Evolutionary conservation across 176 grass and related monocot species (phyloP).

Genomic region (Triticum monococcum): DNA sequence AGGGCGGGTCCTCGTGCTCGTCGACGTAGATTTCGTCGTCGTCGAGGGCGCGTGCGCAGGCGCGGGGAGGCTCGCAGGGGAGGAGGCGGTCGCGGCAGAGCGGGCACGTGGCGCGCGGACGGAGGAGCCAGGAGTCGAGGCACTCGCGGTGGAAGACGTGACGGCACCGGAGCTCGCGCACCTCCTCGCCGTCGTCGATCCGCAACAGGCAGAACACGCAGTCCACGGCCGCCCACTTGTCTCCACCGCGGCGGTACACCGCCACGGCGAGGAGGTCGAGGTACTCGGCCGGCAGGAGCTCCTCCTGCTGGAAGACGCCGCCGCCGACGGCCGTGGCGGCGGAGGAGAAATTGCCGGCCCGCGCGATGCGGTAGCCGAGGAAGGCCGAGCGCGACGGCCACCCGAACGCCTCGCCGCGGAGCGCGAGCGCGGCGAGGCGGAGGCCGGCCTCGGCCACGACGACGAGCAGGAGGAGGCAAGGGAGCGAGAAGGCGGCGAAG

Average conservation of each 20-base stretch:
- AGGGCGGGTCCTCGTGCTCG: background rate
- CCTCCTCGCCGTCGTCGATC: slow-evolving; percentile 46
- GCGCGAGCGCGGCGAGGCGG: slow-evolving; percentile 23
- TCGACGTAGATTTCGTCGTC: slow-evolving; percentile 19
- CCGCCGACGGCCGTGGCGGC: background rate
- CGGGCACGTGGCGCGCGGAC: slow-evolving; percentile 63
- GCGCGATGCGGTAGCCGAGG: slow-evolving; percentile 38
- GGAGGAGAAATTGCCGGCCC: background rate
- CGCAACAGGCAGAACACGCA: slow-evolving; percentile 44
- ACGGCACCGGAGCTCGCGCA: slow-evolving; percentile 41
- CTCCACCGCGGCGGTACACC: background rate
- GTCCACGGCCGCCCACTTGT: background rate
- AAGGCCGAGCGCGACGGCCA: slow-evolving; percentile 30
- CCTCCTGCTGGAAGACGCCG: background rate
- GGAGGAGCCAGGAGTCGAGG: slow-evolving; percentile 49
- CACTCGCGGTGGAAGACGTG: slow-evolving; percentile 54
- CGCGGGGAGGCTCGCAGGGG: slow-evolving; percentile 5
- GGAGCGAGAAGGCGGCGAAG: slow-evolving; percentile 31
- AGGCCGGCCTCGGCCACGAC: slow-evolving; percentile 30
- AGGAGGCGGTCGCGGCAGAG: slow-evolving; percentile 66
- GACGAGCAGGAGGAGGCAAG: slow-evolving; percentile 42
- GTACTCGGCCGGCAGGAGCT: slow-evolving; percentile 17
- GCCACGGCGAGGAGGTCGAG: slow-evolving; percentile 32
- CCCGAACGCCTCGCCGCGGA: background rate
- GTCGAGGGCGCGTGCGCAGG: background rate